These are phyloP conservation scores for Mycena crocata DNA, from an alignment of 768 basidiomycete species.

Conservation along the genomic window DNA sequence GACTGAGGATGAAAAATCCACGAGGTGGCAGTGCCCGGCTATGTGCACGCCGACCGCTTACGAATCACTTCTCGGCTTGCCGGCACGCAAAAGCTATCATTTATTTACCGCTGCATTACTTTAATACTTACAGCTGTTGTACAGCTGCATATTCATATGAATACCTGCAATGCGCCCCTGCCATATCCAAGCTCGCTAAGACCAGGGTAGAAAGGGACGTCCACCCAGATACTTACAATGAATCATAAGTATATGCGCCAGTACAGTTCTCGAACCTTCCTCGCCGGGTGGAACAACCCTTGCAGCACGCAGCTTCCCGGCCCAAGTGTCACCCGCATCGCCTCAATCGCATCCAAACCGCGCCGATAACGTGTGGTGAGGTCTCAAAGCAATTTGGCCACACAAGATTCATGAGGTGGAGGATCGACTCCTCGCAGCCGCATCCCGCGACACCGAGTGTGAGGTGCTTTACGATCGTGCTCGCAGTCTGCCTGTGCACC, in stretches of 20 bases:
- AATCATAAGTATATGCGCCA: constrained; percentile 98
- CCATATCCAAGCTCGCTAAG: constrained; percentile 92
- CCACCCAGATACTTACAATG: constrained; percentile 93
- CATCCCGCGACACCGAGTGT: constrained; percentile 96
- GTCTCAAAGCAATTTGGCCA: constrained; percentile 99
- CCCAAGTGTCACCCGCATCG: constrained; percentile 96
- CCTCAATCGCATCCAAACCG: constrained; percentile 97
- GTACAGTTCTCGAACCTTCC: constrained; percentile 97
- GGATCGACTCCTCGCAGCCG: constrained; percentile 97
- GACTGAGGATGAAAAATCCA: constrained; percentile 14
- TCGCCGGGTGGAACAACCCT: constrained; percentile 96
- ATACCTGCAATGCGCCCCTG: constrained; percentile 84
- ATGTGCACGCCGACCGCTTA: not conserved
- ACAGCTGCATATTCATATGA: no score
- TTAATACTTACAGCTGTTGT: no score
- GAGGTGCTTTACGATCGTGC: constrained; percentile 97
- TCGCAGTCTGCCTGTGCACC: constrained; percentile 97
- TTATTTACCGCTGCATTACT: no score
- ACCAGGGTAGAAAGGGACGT: constrained; percentile 93
- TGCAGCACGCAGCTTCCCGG: constrained; percentile 95
- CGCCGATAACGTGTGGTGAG: constrained; percentile 95
- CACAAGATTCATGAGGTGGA: constrained; percentile 96
- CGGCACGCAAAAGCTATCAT: not conserved
- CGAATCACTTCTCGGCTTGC: not conserved
- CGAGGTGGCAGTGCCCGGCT: not conserved